Conservation (phyloP, 2,329 filamentous ascomycete genomes). For the Aspergillus sp. region DNA sequence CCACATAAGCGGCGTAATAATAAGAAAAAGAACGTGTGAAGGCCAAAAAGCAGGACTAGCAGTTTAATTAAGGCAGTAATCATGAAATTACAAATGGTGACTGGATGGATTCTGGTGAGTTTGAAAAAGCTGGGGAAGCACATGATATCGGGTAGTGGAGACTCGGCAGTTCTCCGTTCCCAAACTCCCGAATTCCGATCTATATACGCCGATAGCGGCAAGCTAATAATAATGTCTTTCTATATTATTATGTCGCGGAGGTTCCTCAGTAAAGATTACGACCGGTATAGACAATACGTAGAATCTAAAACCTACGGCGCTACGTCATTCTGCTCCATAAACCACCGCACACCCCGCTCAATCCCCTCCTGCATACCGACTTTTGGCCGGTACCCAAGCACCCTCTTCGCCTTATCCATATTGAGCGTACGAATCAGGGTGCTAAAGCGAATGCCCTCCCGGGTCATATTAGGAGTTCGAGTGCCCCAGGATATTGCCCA, state of each 20-base stretch:
- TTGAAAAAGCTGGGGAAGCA: conserved; percentile 8
- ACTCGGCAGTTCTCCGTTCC: conserved; percentile 1
- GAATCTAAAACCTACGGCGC: background rate
- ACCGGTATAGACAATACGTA: background rate
- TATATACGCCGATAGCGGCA: background rate
- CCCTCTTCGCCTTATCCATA: conserved; percentile 7
- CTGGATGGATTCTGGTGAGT: background rate
- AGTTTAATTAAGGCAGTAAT: too few relatives aligned
- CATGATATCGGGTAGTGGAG: background rate
- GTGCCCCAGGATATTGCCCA: conserved; percentile 1
- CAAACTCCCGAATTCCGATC: conserved; percentile 9
- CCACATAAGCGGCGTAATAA: background rate
- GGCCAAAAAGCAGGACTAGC: too few relatives aligned
- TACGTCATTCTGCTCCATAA: conserved; percentile 1
- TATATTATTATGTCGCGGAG: background rate
- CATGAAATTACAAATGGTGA: background rate
- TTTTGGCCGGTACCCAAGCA: conserved; percentile 8
- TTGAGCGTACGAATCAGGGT: conserved; percentile 9
- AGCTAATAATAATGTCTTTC: background rate
- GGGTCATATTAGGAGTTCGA: conserved; percentile 6
- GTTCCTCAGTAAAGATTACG: background rate
- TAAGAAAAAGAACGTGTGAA: too few relatives aligned
- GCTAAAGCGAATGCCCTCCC: conserved; percentile 15
- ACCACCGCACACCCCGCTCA: conserved; percentile 11
- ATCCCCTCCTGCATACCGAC: conserved; percentile 9